Conservation (phyloP, 1,284 basidiomycete species). For the Gomphus sp. region DNA sequence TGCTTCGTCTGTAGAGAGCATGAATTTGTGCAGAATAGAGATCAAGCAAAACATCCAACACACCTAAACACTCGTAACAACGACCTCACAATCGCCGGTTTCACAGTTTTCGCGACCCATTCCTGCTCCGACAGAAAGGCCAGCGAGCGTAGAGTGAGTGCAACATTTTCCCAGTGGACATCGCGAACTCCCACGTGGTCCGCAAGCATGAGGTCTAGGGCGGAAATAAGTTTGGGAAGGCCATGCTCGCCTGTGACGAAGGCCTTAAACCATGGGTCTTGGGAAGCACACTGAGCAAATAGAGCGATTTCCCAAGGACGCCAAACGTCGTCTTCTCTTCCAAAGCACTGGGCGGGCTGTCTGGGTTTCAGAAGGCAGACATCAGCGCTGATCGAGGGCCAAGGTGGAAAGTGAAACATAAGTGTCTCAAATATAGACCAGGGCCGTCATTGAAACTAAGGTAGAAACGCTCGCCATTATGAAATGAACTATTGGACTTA, state of each 20-base stretch:
- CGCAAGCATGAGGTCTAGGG: neutral
- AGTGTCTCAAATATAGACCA: too few relatives aligned
- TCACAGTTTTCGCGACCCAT: neutral
- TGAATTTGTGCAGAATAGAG: neutral
- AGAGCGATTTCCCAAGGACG: slow-evolving; percentile 3
- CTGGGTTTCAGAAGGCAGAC: neutral
- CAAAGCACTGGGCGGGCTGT: neutral
- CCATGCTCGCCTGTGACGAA: neutral
- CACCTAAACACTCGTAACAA: neutral
- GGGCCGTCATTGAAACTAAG: neutral
- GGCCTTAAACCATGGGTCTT: neutral
- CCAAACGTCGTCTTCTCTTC: neutral
- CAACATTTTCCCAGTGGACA: neutral
- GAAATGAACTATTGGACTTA: neutral
- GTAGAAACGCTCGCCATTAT: neutral
- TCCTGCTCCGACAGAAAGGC: neutral
- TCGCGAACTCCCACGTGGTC: neutral
- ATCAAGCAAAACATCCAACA: neutral
- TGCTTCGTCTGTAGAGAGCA: neutral
- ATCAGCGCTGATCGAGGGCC: neutral
- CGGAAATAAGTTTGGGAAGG: neutral
- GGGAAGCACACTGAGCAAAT: neutral
- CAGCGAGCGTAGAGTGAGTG: neutral
- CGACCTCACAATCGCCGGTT: neutral
- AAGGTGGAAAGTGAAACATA: neutral